These are phyloP conservation scores for Thermothelomyces thermophilus DNA, from an alignment of 2,329 filamentous ascomycete genomes.

Conservation along the genomic window DNA sequence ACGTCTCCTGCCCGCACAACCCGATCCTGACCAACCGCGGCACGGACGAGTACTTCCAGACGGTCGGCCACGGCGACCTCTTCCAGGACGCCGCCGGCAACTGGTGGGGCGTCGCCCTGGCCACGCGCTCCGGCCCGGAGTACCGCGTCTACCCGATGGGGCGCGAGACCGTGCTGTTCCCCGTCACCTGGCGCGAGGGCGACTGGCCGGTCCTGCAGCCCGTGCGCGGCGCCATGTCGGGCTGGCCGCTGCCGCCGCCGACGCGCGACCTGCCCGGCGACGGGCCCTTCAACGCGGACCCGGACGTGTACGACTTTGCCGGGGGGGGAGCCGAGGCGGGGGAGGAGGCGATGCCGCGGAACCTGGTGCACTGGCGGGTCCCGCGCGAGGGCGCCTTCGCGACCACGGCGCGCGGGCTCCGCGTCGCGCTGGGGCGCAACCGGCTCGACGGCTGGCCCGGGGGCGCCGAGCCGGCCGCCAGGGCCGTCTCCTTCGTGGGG, in stretches of 20 bases:
- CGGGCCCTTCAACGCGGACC: constrained; percentile 37
- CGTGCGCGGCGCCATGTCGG: constrained; percentile 39
- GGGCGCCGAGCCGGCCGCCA: constrained; percentile 14
- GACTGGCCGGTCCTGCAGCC: constrained; percentile 42
- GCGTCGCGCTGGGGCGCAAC: constrained; percentile 26
- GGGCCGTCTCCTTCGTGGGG: constrained; percentile 28
- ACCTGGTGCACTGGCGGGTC: constrained; percentile 31
- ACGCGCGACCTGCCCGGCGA: constrained; percentile 32
- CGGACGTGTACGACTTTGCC: constrained; percentile 41
- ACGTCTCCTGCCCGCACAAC: constrained; percentile 36
- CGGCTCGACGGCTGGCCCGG: constrained; percentile 26
- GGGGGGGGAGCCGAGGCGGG: not conserved
- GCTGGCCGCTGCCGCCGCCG: constrained; percentile 34
- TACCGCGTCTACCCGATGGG: constrained; percentile 46
- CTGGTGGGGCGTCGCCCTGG: constrained; percentile 48
- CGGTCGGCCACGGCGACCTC: constrained; percentile 39
- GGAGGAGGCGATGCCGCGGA: constrained; percentile 23
- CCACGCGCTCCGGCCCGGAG: constrained; percentile 38
- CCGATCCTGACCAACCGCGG: constrained; percentile 39
- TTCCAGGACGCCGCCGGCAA: constrained; percentile 39
- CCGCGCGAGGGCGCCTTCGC: constrained; percentile 26
- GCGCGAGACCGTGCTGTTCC: constrained; percentile 44
- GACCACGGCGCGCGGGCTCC: constrained; percentile 22
- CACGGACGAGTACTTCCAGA: constrained; percentile 36
- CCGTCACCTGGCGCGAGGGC: constrained; percentile 42